These are phyloP conservation scores for Fomitopsis palustris DNA, from an alignment of 1,284 basidiomycete genomes.

Conservation along the genomic window DNA sequence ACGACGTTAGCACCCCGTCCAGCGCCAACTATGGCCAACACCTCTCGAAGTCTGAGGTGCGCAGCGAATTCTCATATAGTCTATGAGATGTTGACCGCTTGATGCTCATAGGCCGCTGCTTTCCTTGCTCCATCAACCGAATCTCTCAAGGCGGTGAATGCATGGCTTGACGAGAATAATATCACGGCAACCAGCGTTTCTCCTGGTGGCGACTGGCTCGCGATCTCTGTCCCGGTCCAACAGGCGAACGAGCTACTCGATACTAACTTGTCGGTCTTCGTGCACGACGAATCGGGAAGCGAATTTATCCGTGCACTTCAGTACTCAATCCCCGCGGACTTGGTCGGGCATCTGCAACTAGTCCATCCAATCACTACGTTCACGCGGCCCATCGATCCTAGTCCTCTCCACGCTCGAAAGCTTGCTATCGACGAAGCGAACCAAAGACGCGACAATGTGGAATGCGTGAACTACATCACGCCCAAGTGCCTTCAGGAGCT, in stretches of 20 bases:
- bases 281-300: constrained; percentile 30
- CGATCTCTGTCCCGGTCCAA: constrained; percentile 20
- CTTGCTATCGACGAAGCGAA: too few relatives aligned
- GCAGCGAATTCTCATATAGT: neutral
- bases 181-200: constrained; percentile 24
- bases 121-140: constrained; percentile 33
- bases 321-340: constrained; percentile 38
- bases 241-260: constrained; percentile 35
- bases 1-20: constrained; percentile 28
- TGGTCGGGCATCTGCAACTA: constrained; percentile 35
- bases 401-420: constrained; percentile 3
- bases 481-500: constrained; percentile 51
- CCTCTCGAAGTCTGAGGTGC: constrained; percentile 28
- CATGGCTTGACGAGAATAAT: constrained; percentile 33
- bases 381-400: neutral
- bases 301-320: constrained; percentile 34
- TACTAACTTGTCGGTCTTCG: constrained; percentile 37
- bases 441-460: constrained; percentile 1
- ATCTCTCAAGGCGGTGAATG: constrained; percentile 27
- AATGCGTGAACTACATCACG: constrained; percentile 33
- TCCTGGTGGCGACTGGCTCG: constrained; percentile 21
- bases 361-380: constrained; percentile 38
- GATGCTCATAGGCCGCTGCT: constrained; percentile 28
- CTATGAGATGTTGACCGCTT: neutral
- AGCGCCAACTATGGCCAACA: constrained; percentile 29